A percentile compares a stretch with the other conserved stretches of the same genome.
Conservation (phyloP, 768 basidiomycete species). For the Leucogyrophana mollusca region DNA sequence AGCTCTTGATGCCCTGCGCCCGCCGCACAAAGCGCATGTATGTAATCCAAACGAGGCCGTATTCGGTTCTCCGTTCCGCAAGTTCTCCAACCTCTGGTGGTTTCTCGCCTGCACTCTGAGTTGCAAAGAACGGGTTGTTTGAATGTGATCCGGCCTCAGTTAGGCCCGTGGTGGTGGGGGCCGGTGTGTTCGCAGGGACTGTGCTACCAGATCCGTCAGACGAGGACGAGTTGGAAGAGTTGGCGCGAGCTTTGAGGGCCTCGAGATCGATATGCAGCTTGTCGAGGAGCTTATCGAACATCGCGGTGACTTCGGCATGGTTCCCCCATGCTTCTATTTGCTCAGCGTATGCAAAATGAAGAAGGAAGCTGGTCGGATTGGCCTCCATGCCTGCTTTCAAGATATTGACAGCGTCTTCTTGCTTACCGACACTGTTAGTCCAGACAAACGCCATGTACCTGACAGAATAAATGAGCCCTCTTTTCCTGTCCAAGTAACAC, state of each 20-base stretch:
- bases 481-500: background rate
- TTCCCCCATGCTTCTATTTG: constrained; percentile 62
- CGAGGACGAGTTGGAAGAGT: constrained; percentile 36
- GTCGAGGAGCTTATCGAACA: constrained; percentile 72
- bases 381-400: constrained; percentile 86
- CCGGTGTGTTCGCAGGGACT: constrained; percentile 23
- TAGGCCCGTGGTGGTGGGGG: constrained; percentile 10
- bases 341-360: constrained; percentile 91
- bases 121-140: constrained; percentile 47
- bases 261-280: constrained; percentile 66
- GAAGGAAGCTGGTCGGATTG: constrained; percentile 82
- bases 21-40: constrained; percentile 92
- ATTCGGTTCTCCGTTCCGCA: constrained; percentile 58
- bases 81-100: constrained; percentile 56
- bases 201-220: constrained; percentile 31
- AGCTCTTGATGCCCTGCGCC: constrained; percentile 82
- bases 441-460: constrained; percentile 93
- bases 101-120: constrained; percentile 53
- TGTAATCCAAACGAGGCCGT: constrained; percentile 79
- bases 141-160: constrained; percentile 32
- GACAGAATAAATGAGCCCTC: background rate
- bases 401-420: constrained; percentile 79
- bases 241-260: constrained; percentile 46
- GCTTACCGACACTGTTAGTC: constrained; percentile 70
- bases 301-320: constrained; percentile 62